Conservation (phyloP, 495 filamentous ascomycete genomes). For the Daldinia grandis region DNA sequence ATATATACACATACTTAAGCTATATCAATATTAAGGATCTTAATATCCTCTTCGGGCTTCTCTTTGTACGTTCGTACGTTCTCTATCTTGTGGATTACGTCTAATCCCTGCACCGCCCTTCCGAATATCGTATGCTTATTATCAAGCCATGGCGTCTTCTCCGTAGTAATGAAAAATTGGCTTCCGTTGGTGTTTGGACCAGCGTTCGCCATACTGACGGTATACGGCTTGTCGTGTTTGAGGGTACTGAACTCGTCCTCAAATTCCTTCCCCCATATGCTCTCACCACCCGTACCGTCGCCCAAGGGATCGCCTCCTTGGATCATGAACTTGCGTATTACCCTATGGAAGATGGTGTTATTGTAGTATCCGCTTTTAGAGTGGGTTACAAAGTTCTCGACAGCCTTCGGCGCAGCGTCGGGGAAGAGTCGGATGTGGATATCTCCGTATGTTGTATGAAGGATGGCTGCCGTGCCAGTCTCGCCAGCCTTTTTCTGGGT, state of each 20-base stretch:
- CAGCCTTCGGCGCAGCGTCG: constrained; percentile 88
- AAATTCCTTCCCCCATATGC: constrained; percentile 96
- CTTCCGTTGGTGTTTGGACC: constrained; percentile 81
- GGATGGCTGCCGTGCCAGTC: constrained; percentile 77
- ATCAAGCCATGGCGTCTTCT: constrained; percentile 96
- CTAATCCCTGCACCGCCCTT: constrained; percentile 83
- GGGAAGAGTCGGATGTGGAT: constrained; percentile 95
- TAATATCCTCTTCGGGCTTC: constrained; percentile 95
- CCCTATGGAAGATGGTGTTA: constrained; percentile 94
- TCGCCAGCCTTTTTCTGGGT: constrained; percentile 68
- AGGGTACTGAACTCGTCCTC: constrained; percentile 92
- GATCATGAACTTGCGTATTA: constrained; percentile 99
- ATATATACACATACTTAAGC: constrained; percentile 42
- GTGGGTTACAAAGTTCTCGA: constrained; percentile 99
- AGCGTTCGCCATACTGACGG: constrained; percentile 96
- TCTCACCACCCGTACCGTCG: constrained; percentile 95
- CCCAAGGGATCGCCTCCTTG: constrained; percentile 91
- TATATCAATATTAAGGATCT: constrained; percentile 89
- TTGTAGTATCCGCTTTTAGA: constrained; percentile 92
- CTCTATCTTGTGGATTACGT: constrained; percentile 97
- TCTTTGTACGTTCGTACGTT: constrained; percentile 92
- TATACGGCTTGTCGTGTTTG: constrained; percentile 96
- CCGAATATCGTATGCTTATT: constrained; percentile 97
- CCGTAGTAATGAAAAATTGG: constrained; percentile 99
- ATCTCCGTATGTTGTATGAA: constrained; percentile 95